Evolutionary conservation across 441 rosid species (phyloP), one percentile per base, ranked within the genome.

Genomic region (Jatropha podagrica): DNA sequence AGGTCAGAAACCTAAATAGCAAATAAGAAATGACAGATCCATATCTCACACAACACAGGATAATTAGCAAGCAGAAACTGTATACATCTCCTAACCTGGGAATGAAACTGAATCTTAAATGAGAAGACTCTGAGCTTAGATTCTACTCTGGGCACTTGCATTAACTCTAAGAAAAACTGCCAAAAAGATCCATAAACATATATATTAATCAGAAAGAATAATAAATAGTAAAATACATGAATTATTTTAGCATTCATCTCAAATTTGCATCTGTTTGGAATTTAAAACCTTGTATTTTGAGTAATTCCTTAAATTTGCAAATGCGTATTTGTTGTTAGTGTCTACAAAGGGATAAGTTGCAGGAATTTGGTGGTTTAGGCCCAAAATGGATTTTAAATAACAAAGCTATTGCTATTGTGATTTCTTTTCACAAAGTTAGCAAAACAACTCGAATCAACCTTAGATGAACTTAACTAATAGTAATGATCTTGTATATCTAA

Each of bases 91-190:
- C 77, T 82, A 68, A 92, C 99, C 98, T 95, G 98, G 75, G 90
- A 77, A 69, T 41, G 65, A 75, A 95, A 95, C 88, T 93, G 99
- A 65, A 89, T 89, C 86, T 93, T 95, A 84, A 95, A 93, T 76
- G 94, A 89, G 85, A 93, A 95, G 73, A 95, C 96, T 76, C 97
- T 89, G 80, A 95, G 95, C 88, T 95, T 95, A 71, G 94, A 85
- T 81, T 95, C 99, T 62, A 89, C 92, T 81, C 96, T 87, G 37
- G 99, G 95, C 67, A 95, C 93, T 89, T 88, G 82, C 96, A 93
- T 90, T 76, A 93, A 80, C 91, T 93, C 99, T 74, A 90, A 75
- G 85, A 95, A 95, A 83, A 93, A 95, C 98, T 93, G 95, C 81
- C 81, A 81, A 65, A 68, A 52, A 83, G 58, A 71, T 69, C 65